Base-by-base conservation (phyloP, 768 basidiomycete genomes). In the Hypholoma fasciculare region DNA sequence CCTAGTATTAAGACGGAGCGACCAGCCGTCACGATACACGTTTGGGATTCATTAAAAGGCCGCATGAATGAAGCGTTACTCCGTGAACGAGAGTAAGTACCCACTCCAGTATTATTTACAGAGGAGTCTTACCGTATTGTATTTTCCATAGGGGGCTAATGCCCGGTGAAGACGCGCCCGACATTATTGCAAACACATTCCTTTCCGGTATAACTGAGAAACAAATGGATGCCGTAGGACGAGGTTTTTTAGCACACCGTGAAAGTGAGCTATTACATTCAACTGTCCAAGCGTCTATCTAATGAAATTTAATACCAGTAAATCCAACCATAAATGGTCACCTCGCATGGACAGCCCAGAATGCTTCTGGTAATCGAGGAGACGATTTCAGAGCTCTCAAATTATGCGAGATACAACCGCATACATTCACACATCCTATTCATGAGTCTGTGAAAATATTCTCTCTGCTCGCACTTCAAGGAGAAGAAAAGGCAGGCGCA, bases 141-240 rank as follows among this genome's bases (percentile, higher is more conserved):
- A n/a, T n/a, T n/a, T n/a, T n/a, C n/a, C n/a, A n/a, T 20, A 61
- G 60, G 16, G 71, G 71, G 1, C 65, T 72, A 20, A 52, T 66
- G 13, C 64, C 67, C n/a, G 55, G 13, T 0, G 64, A 73, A 39
- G 72, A 74, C 58, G 70, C 67, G 0, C 67, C 64, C 0, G 71
- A 74, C 52, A 72, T 74, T 42, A 48, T 65, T 7, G 70, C 70
- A 0, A 74, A 72, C 47, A 74, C 69, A 2, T 71, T 73, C 43
- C 64, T 74, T 1, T 51, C 61, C 16, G 55, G 61, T 36, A 58
- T 72, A 4, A 66, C 68, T 0, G 63, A 68, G 4, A 65, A 69
- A 49, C 64, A 71, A 46, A 60, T 71, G 4, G 49, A 65, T 3
- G 36, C 52, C 1, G 59, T 73, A 17, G 65, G 67, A 1, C 13